Evolutionary conservation across 177 flowering plant genomes (phyloP).

Genomic region (Vitis hybrid): DNA sequence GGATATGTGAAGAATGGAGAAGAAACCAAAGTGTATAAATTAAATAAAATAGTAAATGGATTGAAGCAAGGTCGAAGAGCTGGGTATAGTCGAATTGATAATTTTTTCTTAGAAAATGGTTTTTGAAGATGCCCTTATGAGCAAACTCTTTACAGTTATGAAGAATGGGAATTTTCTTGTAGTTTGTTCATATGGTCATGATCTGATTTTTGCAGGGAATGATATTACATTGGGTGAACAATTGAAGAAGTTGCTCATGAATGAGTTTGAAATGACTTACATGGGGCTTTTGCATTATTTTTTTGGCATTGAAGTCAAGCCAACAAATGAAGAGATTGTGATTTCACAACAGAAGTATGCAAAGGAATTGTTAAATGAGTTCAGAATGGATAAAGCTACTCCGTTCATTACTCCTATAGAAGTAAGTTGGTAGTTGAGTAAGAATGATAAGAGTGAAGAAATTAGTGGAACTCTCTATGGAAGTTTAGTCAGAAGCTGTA

Average conservation of each 20-base stretch:
- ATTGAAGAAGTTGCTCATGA: too few relatives aligned
- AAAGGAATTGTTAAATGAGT: neutral
- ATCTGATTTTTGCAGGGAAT: too few relatives aligned
- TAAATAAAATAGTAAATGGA: neutral
- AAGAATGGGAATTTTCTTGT: constrained; percentile 4
- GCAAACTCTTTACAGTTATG: neutral
- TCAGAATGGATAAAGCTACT: neutral
- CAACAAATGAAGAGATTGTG: neutral
- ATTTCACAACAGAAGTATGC: neutral
- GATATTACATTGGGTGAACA: too few relatives aligned
- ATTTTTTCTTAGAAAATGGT: neutral
- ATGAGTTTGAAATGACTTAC: too few relatives aligned
- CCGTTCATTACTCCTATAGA: neutral
- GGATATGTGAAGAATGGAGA: neutral
- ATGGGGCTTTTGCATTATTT: too few relatives aligned
- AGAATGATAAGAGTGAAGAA: neutral
- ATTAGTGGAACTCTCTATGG: neutral
- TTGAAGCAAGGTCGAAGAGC: neutral
- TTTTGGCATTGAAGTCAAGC: neutral
- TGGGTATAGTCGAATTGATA: neutral
- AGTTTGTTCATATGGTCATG: neutral
- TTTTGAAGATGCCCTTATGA: neutral
- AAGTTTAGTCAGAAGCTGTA: too few relatives aligned
- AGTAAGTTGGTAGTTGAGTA: neutral
- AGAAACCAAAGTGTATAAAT: constrained; percentile 1